phyloP scores from a whole-genome alignment of 2,329 filamentous ascomycete genomes.

The Beauveria caledonica region DNA sequence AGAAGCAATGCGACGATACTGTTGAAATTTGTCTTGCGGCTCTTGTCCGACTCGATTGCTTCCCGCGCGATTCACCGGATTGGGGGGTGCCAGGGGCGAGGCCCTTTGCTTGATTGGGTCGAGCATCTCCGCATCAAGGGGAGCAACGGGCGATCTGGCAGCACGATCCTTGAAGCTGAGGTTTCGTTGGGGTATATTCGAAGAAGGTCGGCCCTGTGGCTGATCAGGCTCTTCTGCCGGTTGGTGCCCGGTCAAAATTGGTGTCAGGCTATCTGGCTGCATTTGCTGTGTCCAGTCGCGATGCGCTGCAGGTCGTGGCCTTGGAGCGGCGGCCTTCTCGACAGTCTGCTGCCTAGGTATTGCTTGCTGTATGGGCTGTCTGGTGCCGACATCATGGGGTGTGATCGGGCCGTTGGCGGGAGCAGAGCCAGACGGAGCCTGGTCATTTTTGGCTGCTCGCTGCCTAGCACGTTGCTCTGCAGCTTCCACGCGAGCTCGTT shows the following conservation, averaged over 20 bases:
- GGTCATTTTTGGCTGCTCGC: constrained; percentile 35
- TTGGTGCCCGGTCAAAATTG: neutral
- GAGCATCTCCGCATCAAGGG: neutral
- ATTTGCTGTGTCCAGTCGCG: neutral
- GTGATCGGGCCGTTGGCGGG: neutral
- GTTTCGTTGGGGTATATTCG: constrained; percentile 42
- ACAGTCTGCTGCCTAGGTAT: neutral
- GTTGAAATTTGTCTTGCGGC: constrained; percentile 29
- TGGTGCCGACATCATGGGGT: neutral
- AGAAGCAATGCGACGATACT: constrained; percentile 3
- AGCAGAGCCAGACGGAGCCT: neutral
- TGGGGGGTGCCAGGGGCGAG: neutral
- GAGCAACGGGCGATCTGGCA: constrained; percentile 28
- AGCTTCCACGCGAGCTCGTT: constrained; percentile 74
- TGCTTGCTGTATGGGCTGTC: neutral
- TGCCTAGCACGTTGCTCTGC: constrained; percentile 69
- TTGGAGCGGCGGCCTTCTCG: neutral
- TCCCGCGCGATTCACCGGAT: constrained; percentile 30
- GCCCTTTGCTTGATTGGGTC: constrained; percentile 2
- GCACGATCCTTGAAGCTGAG: constrained; percentile 54
- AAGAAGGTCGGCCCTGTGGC: constrained; percentile 15
- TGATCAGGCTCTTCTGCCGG: neutral
- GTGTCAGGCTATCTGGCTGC: neutral
- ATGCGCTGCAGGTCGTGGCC: neutral
- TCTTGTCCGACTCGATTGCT: constrained; percentile 54